Base-by-base conservation (phyloP, 2,329 filamentous ascomycete genomes). In the Ascosphaera apis region DNA sequence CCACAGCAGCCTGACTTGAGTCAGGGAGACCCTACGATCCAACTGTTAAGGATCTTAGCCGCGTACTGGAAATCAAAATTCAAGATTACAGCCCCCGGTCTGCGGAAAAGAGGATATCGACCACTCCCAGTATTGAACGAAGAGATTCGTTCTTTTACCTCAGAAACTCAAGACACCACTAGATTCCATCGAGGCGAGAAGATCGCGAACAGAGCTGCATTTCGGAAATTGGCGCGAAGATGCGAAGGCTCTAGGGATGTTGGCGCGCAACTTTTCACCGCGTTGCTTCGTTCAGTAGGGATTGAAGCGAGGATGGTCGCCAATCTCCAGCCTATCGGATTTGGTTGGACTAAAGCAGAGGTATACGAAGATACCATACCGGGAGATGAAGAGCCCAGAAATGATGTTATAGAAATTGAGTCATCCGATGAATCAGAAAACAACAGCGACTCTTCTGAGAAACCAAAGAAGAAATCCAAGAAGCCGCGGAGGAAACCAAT, bases 61-160 rank as follows among this genome's bases (percentile, higher is more conserved):
- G 67, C 73, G 1, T 93, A 82, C 63, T 98, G 88, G 88, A 83
- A 75, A 50, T 77, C 83, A 46, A 66, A 74, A 23, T 98, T 91
- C 53, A 67, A 62, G 1, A 64, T 88, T 31, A 81, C 72, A 1
- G 67, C 75, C 0, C 82, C 84, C 0, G 81, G 80, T 0, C 49
- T 95, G 15, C 68, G 84, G n/a, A 98, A 95, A 57, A 66, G 70
- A 49, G 88, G 88, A 0, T 95, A 95, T 50, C 77, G 86, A 60
- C 65, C 77, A 0, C 66, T 82, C n/a, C 65, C 76, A 45, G 66
- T 71, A 16, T 58, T 92, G 2, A 75, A 82, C 44, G 67, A 73
- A n/a, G 63, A 88, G 40, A 70, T 76, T 4, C 72, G 75, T 21
- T 73, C 69, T 0, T 82, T 76, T n/a, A n/a, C n/a, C n/a, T n/a